Conservation (phyloP, 805 yeast genomes). For the Candida lessepsii region DNA sequence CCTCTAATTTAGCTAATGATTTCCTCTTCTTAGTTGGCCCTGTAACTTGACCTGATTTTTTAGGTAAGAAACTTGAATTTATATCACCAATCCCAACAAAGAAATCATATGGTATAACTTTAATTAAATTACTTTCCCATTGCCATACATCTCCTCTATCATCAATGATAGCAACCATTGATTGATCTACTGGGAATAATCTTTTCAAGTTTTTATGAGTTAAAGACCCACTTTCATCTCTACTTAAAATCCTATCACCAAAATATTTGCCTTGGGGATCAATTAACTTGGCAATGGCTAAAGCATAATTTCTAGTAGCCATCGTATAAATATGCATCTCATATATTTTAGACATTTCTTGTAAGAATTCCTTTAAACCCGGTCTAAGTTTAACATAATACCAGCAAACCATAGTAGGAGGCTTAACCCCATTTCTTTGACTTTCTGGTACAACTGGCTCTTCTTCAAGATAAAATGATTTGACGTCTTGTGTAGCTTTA, state of each 20-base stretch:
- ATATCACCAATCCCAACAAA: slow-evolving; percentile 98
- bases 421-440: slow-evolving; percentile 55
- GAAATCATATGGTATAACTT: slow-evolving; percentile 93
- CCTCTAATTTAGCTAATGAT: slow-evolving; percentile 57
- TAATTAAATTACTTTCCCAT: slow-evolving; percentile 88
- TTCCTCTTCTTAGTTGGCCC: slow-evolving; percentile 66
- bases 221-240: slow-evolving; percentile 93
- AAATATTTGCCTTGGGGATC: slow-evolving; percentile 87
- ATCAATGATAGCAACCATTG: slow-evolving; percentile 94
- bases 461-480: slow-evolving; percentile 74
- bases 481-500: slow-evolving; percentile 79
- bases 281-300: slow-evolving; percentile 81
- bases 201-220: slow-evolving; percentile 86
- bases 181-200: slow-evolving; percentile 91
- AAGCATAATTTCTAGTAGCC: slow-evolving; percentile 96
- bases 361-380: slow-evolving; percentile 73
- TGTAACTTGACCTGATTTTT: slow-evolving; percentile 54
- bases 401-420: slow-evolving; percentile 66
- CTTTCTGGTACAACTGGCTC: slow-evolving; percentile 58
- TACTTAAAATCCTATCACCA: slow-evolving; percentile 85
- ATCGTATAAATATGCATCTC: slow-evolving; percentile 96
- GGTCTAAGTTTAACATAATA: slow-evolving; percentile 93
- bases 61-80: slow-evolving; percentile 87
- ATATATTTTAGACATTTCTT: slow-evolving; percentile 58
- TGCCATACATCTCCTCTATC: slow-evolving; percentile 99